Conservation (phyloP, 2,329 filamentous ascomycete species). For the Westerdykella aurantiaca region DNA sequence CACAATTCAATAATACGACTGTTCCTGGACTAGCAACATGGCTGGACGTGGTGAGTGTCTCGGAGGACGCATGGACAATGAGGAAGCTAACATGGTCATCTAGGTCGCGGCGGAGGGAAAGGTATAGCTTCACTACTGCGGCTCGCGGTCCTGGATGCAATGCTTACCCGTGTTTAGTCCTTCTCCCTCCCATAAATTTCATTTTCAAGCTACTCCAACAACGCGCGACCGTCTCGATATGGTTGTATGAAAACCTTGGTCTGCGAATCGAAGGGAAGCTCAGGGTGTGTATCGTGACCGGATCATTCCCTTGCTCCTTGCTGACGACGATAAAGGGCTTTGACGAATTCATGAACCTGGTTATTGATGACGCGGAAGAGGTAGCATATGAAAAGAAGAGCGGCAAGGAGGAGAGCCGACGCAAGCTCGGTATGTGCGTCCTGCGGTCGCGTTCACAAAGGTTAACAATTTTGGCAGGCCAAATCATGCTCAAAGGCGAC, state of each 20-base stretch:
- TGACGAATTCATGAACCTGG: conserved; percentile 99
- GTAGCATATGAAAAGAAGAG: conserved; percentile 80
- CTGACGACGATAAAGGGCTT: conserved; percentile 62
- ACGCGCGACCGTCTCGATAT: conserved; percentile 82
- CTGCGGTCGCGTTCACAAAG: no score
- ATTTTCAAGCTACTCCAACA: conserved; percentile 88
- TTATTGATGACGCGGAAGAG: conserved; percentile 91
- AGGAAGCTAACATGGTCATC: conserved; percentile 31
- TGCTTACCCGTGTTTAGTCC: conserved; percentile 42
- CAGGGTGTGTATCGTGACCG: conserved; percentile 54
- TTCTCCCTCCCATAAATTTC: conserved; percentile 76
- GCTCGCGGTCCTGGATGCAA: conserved; percentile 1
- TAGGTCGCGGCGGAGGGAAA: conserved; percentile 52
- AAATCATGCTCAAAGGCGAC: conserved; percentile 82
- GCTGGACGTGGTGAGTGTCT: conserved; percentile 29
- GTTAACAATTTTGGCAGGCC: conserved; percentile 48
- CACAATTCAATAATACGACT: neutral
- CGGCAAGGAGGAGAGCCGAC: conserved; percentile 67
- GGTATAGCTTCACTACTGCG: conserved; percentile 16
- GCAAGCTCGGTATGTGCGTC: conserved; percentile 62
- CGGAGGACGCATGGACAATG: neutral
- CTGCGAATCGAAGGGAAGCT: conserved; percentile 97
- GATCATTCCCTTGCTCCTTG: neutral
- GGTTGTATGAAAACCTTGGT: conserved; percentile 92
- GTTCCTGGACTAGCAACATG: conserved; percentile 13